Conservation (phyloP, 2,329 filamentous ascomycete genomes). For the Colletotrichum liriopes region DNA sequence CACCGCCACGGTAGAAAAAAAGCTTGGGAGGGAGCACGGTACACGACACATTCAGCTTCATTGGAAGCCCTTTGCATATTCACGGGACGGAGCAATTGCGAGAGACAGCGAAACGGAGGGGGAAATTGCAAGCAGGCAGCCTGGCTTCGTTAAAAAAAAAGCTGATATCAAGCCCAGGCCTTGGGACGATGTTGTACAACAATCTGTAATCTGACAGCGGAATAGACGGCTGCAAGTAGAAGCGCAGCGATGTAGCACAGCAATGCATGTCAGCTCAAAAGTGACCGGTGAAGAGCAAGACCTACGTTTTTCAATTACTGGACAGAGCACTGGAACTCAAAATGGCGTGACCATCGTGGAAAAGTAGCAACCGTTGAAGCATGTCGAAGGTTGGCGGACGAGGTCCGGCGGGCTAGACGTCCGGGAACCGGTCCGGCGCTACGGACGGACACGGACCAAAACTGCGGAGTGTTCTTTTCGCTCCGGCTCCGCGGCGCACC, state of each 20-base stretch:
- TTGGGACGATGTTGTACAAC: conserved; percentile 8
- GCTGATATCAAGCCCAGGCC: not conserved
- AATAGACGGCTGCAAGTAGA: not conserved
- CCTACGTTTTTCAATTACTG: not conserved
- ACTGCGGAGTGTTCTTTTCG: too few species aligned
- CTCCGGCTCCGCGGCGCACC: not conserved
- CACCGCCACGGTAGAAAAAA: not conserved
- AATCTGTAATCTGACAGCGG: conserved; percentile 19
- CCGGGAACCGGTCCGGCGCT: not conserved
- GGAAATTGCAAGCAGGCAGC: not conserved
- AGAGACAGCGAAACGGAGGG: not conserved
- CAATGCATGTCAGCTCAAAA: not conserved
- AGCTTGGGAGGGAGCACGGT: not conserved
- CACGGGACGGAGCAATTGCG: not conserved
- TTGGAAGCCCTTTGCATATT: not conserved
- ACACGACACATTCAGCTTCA: not conserved
- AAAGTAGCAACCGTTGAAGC: not conserved
- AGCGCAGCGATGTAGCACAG: not conserved
- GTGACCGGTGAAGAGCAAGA: not conserved
- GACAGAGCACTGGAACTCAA: not conserved
- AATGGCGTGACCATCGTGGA: not conserved
- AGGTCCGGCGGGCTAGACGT: not conserved
- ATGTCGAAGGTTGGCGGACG: not conserved
- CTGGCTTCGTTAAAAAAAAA: conserved; percentile 18
- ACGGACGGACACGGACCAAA: not conserved